A percentile compares a stretch with the other conserved stretches of the same genome.
Conservation (phyloP, 176 grass and related monocot species). For the Musa beccarii region DNA sequence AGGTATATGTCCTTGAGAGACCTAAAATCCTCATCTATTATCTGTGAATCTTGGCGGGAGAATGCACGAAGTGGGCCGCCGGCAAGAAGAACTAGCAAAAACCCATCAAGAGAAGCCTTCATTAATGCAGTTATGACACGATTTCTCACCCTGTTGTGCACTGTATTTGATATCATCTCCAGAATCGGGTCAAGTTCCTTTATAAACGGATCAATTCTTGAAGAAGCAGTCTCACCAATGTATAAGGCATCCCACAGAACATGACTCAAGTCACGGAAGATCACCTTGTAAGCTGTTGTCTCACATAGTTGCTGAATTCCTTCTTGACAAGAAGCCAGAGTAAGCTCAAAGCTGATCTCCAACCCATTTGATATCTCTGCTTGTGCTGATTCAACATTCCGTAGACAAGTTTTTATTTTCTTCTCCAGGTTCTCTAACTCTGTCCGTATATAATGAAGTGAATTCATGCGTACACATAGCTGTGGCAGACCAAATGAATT, state of each 20-base stretch:
- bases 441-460: constrained; percentile 60
- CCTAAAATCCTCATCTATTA: constrained; percentile 78
- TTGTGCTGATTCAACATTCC: constrained; percentile 90
- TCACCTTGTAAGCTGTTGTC: constrained; percentile 85
- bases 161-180: constrained; percentile 69
- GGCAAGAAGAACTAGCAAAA: constrained; percentile 83
- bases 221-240: constrained; percentile 48
- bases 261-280: constrained; percentile 72
- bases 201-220: constrained; percentile 55
- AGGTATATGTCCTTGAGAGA: constrained; percentile 69
- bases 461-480: constrained; percentile 84
- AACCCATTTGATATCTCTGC: constrained; percentile 75
- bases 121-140: constrained; percentile 82
- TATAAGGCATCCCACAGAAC: constrained; percentile 81
- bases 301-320: constrained; percentile 78
- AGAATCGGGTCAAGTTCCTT: constrained; percentile 78
- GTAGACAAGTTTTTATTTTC: constrained; percentile 84
- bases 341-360: constrained; percentile 85
- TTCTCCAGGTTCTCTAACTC: constrained; percentile 89
- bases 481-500: constrained; percentile 60
- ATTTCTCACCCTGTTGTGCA: constrained; percentile 83
- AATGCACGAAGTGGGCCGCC: constrained; percentile 80
- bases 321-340: constrained; percentile 70
- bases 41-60: constrained; percentile 48
- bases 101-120: constrained; percentile 89